A percentile compares a stretch with the other conserved stretches of the same genome.
Evolutionary conservation across 2,329 filamentous ascomycete species (phyloP).

Genomic region (Ascochyta lentis): DNA sequence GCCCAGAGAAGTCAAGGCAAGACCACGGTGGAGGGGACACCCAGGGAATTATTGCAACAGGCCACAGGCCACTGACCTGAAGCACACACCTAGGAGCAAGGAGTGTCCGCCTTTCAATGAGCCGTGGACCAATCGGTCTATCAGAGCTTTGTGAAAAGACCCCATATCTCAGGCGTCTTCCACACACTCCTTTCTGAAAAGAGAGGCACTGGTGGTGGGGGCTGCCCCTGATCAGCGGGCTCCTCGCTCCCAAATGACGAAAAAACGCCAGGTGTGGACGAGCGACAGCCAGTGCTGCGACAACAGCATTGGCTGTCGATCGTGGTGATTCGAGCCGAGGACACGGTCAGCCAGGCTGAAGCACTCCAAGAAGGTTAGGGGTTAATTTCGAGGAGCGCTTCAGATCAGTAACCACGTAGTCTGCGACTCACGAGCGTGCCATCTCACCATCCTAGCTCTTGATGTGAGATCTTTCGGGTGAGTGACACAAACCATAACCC

Average conservation of each 20-base stretch:
- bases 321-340: slow-evolving; percentile 11
- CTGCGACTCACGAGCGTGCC: slow-evolving; percentile 20
- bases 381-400: slow-evolving; percentile 11
- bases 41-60: background rate
- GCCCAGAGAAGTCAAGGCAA: slow-evolving; percentile 9
- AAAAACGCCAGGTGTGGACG: slow-evolving; percentile 13
- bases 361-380: slow-evolving; percentile 10
- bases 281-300: slow-evolving; percentile 2
- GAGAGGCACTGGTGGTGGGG: slow-evolving; percentile 30
- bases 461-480: slow-evolving; percentile 7
- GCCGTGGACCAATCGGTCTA: slow-evolving; percentile 33
- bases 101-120: slow-evolving; percentile 17
- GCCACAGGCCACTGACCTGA: slow-evolving; percentile 8
- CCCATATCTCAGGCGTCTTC: slow-evolving; percentile 36
- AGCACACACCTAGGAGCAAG: slow-evolving; percentile 11
- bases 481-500: slow-evolving; percentile 21
- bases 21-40: slow-evolving; percentile 6
- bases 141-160: slow-evolving; percentile 22
- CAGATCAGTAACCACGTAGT: background rate
- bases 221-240: slow-evolving; percentile 26
- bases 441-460: slow-evolving; percentile 19
- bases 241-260: slow-evolving; percentile 22
- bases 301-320: slow-evolving; percentile 4
- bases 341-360: slow-evolving; percentile 3
- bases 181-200: slow-evolving; percentile 31